phyloP scores from a whole-genome alignment of 164 flowering plant genomes.

The Akebia trifoliata region DNA sequence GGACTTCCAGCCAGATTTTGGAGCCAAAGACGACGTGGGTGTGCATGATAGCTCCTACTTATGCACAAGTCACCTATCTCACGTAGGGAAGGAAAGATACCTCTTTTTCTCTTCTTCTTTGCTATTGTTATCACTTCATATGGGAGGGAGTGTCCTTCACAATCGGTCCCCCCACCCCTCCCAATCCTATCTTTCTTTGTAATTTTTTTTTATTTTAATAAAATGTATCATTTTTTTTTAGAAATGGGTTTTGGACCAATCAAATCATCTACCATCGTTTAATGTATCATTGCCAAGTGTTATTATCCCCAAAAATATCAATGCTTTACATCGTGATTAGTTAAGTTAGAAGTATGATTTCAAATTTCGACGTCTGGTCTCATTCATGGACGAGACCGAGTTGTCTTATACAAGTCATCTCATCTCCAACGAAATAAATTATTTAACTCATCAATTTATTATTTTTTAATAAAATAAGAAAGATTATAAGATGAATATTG shows the following conservation, averaged over 20 bases:
- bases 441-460: too few species aligned
- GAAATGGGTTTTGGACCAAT: background rate
- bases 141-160: background rate
- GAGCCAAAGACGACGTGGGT: slow-evolving; percentile 14
- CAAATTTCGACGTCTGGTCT: too few species aligned
- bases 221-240: background rate
- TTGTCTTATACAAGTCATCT: too few species aligned
- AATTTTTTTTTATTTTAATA: slow-evolving; percentile 5
- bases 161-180: background rate
- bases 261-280: background rate
- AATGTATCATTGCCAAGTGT: background rate
- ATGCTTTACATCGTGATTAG: too few species aligned
- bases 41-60: slow-evolving; percentile 1
- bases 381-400: too few species aligned
- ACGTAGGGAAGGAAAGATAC: slow-evolving; percentile 8
- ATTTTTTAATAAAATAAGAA: too few species aligned
- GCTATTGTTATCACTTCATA: slow-evolving; percentile 3
- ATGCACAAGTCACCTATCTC: background rate
- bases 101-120: slow-evolving; percentile 3
- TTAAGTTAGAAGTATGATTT: too few species aligned
- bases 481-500: too few species aligned
- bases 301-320: too few species aligned
- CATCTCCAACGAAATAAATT: too few species aligned
- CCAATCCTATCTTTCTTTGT: background rate
- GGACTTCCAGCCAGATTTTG: slow-evolving; percentile 76